Conservation (phyloP, 2,329 filamentous ascomycete species). For the Apiospora koreana region DNA sequence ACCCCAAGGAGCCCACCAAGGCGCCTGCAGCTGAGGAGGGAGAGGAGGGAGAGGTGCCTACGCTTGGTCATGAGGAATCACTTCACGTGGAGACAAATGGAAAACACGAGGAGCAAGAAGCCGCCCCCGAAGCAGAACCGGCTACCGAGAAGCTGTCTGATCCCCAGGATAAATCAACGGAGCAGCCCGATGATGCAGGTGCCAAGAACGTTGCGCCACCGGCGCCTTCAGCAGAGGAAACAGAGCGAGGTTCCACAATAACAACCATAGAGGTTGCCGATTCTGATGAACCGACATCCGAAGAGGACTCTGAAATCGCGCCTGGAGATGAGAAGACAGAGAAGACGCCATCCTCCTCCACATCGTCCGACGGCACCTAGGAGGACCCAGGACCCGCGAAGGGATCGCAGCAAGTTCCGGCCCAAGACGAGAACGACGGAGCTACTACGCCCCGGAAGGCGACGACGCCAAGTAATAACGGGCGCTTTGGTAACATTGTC, state of each 20-base stretch:
- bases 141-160: neutral
- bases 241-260: neutral
- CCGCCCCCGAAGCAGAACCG: neutral
- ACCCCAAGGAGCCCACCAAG: slow-evolving; percentile 16
- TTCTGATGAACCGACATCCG: neutral
- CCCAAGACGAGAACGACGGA: neutral
- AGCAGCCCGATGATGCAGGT: neutral
- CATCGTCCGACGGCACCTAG: slow-evolving; percentile 9
- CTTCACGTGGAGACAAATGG: slow-evolving; percentile 23
- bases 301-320: neutral
- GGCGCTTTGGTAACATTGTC: neutral
- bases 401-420: neutral
- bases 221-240: neutral
- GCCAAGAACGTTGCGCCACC: neutral
- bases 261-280: neutral
- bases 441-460: neutral
- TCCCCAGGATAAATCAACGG: neutral
- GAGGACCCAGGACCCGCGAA: neutral
- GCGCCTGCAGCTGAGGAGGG: slow-evolving; percentile 21
- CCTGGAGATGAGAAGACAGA: neutral
- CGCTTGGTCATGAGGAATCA: slow-evolving; percentile 24
- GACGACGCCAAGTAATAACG: neutral
- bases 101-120: slow-evolving; percentile 17
- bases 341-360: neutral
- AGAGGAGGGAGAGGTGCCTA: slow-evolving; percentile 22